phyloP scores from a whole-genome alignment of 208 protist species.

The Trypanosoma caninum region DNA sequence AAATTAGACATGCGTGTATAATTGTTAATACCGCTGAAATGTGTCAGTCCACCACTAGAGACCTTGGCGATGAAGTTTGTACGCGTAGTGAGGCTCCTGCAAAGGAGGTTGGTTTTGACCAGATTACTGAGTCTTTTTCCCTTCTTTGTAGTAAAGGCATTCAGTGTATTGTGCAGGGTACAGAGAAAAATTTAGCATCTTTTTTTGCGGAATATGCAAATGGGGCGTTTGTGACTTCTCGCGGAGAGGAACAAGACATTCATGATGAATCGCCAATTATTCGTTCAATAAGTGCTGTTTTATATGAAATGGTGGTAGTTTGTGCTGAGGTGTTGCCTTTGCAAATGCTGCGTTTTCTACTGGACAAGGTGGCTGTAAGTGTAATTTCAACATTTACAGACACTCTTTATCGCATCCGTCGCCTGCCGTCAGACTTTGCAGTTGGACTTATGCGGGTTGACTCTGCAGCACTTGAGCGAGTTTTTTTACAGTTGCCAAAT shows the following conservation, averaged over 20 bases:
- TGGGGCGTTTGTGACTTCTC: conserved; percentile 29
- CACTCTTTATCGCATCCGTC: conserved; percentile 62
- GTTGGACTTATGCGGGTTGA: conserved; percentile 73
- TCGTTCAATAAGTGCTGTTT: conserved; percentile 45
- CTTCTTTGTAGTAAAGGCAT: conserved; percentile 60
- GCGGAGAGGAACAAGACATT: conserved; percentile 26
- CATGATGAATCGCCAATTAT: conserved; percentile 67
- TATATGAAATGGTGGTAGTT: conserved; percentile 66
- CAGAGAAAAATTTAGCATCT: conserved; percentile 44
- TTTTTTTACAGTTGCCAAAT: conserved; percentile 82
- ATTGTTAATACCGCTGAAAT: conserved; percentile 86
- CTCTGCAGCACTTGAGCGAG: conserved; percentile 66
- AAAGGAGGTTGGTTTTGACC: conserved; percentile 70
- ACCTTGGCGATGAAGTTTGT: conserved; percentile 79
- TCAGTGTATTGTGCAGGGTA: conserved; percentile 61
- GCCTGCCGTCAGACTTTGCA: conserved; percentile 49
- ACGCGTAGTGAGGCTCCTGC: conserved; percentile 54
- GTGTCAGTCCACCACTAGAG: conserved; percentile 68
- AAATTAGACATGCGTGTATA: conserved; percentile 77
- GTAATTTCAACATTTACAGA: conserved; percentile 71
- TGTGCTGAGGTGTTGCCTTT: conserved; percentile 58
- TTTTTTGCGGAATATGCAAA: conserved; percentile 69
- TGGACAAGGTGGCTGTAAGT: conserved; percentile 73
- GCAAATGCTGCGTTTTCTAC: conserved; percentile 69
- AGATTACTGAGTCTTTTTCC: conserved; percentile 73